Evolutionary conservation across 495 filamentous ascomycete genomes (phyloP), one percentile per base, ranked within the genome.

Genomic region (Tuber indicum): DNA sequence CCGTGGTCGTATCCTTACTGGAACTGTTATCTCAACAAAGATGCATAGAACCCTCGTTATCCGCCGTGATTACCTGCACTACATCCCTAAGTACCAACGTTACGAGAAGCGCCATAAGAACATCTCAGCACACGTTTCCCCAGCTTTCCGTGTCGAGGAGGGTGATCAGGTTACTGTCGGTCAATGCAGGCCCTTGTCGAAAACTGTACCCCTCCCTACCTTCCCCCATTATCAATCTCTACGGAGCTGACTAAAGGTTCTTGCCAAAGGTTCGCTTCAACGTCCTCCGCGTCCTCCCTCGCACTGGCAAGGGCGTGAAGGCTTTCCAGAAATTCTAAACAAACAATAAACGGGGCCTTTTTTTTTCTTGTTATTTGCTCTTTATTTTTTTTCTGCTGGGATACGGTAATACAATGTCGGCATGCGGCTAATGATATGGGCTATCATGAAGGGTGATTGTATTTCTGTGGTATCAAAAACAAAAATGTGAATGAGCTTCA

Each of bases 71-170:
- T 99, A 98, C 89, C 94, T 99, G 81, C 96, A 98, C 90, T 98
- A 92, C 91, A 90, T 98, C 86, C 94, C 94, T 85, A 98, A 98
- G 88, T 98, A 98, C 90, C 88, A 92, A 85, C 91, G 96, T 90
- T 99, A 99, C 88, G 96, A 99, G 93, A 98, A 97, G 90, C 89
- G 96, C 84, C 96, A 99, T 91, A 98, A 97, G 92, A 99, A 99
- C 91, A 89, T 99, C 70, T 92, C 96, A 82, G 96, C 95, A 79
- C 96, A 99, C 90, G 96, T 98, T 79, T 97, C 94, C 76, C 96
- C 96, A 83, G 95, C 95, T 86, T 99, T 99, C 93, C 96, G 96
- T 96, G 94, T 98, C 84, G 92, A 96, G 90, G 95, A 97, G 84
- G 96, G 96, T 90, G 96, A 99, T 87, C 91, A 93, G 88, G 96